phyloP scores from a whole-genome alignment of 1,284 basidiomycete species.

The Termitomyces sp. region DNA sequence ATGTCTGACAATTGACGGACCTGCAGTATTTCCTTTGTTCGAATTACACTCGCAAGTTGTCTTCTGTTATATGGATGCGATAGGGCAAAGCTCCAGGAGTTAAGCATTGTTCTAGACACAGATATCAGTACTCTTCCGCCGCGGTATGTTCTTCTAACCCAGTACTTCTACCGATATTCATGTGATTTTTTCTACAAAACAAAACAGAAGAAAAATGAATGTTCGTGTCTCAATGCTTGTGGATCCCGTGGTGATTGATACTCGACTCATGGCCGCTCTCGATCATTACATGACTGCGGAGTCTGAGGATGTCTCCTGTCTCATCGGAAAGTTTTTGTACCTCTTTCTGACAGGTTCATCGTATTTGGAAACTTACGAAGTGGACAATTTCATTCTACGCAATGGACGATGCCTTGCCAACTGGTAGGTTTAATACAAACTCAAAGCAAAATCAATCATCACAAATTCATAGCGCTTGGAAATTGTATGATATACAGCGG shows the following conservation, averaged over 20 bases:
- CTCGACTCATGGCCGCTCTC: conserved; percentile 47
- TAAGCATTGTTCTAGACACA: conserved; percentile 39
- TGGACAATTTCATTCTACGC: conserved; percentile 64
- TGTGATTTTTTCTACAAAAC: background rate
- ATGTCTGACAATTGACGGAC: conserved; percentile 1
- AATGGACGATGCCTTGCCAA: conserved; percentile 49
- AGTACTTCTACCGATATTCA: background rate
- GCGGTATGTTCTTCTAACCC: conserved; percentile 30
- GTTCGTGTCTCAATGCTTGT: conserved; percentile 35
- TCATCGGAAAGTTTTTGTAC: conserved; percentile 60
- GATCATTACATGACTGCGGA: conserved; percentile 46
- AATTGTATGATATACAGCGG: conserved; percentile 54
- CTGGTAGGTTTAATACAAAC: conserved; percentile 39
- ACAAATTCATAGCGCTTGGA: conserved; percentile 48
- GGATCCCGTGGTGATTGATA: conserved; percentile 56
- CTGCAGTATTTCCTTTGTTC: conserved; percentile 43
- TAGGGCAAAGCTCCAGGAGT: conserved; percentile 35
- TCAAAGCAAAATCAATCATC: background rate
- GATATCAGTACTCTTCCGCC: conserved; percentile 50
- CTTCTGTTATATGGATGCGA: conserved; percentile 64
- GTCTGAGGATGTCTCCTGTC: conserved; percentile 44
- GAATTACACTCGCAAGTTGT: conserved; percentile 52
- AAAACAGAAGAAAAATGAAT: conserved; percentile 43
- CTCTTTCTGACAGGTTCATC: conserved; percentile 53
- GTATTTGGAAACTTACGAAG: conserved; percentile 56